Evolutionary conservation across 345 rosid genomes (phyloP).

Genomic region (Clausena lansium): DNA sequence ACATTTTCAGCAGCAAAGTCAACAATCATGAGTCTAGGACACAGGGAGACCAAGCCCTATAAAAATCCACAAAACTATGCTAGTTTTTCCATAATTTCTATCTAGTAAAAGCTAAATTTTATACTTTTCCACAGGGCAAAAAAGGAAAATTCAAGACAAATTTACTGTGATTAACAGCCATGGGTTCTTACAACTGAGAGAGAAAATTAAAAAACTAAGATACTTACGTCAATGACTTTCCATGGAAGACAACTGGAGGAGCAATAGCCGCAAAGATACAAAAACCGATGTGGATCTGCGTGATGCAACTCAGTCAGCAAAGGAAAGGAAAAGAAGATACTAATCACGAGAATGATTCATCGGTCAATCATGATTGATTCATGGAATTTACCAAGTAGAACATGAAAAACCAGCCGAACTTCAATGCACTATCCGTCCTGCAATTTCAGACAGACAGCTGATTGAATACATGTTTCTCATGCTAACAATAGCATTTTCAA

Average conservation of each 20-base stretch:
- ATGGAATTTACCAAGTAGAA: constrained; percentile 78
- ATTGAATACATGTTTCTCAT: neutral
- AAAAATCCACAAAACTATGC: neutral
- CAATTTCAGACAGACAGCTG: constrained; percentile 23
- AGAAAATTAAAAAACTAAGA: constrained; percentile 18
- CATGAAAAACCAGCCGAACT: constrained; percentile 93
- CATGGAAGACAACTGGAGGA: constrained; percentile 94
- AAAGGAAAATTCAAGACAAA: neutral
- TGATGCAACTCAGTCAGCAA: constrained; percentile 11
- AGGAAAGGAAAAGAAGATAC: constrained; percentile 4
- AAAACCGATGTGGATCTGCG: constrained; percentile 89
- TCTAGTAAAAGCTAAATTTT: neutral
- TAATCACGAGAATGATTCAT: constrained; percentile 2
- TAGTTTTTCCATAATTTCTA: neutral
- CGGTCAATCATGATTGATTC: neutral
- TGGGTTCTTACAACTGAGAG: neutral
- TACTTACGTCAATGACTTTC: constrained; percentile 94
- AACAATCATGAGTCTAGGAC: neutral
- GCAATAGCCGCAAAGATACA: constrained; percentile 98
- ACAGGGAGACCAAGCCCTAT: neutral
- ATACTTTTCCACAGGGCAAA: neutral
- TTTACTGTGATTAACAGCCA: neutral
- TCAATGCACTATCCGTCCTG: constrained; percentile 99
- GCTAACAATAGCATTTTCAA: neutral
- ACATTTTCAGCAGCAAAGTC: neutral